Conservation (phyloP, 768 basidiomycete species). For the Suillus cothurnatus region DNA sequence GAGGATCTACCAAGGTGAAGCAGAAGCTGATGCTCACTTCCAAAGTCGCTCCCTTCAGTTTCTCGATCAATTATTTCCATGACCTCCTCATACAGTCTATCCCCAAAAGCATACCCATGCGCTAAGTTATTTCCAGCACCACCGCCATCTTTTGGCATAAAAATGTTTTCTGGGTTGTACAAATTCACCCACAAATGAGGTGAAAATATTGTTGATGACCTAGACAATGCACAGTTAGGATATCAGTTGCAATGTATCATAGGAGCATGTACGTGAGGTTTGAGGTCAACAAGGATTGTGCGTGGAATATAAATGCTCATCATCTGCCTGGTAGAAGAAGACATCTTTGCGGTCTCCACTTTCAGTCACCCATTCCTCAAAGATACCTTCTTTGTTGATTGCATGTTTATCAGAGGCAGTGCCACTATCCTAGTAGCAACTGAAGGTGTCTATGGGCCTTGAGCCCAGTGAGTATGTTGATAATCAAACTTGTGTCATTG, state of each 20-base stretch:
- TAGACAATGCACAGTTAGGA: constrained; percentile 32
- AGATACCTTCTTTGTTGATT: constrained; percentile 91
- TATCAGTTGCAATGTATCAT: not conserved
- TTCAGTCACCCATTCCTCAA: constrained; percentile 96
- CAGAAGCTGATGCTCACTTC: constrained; percentile 60
- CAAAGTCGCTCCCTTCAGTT: constrained; percentile 95
- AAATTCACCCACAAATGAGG: constrained; percentile 83
- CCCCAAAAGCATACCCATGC: constrained; percentile 89
- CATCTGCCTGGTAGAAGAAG: constrained; percentile 99
- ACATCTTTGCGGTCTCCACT: constrained; percentile 99
- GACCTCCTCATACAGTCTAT: constrained; percentile 91
- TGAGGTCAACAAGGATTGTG: constrained; percentile 93
- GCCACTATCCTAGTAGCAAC: constrained; percentile 70
- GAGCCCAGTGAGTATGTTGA: constrained; percentile 35
- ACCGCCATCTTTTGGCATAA: constrained; percentile 94
- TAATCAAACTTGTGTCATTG: constrained; percentile 11
- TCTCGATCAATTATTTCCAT: constrained; percentile 99
- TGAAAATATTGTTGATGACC: constrained; percentile 96
- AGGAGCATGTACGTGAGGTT: constrained; percentile 76
- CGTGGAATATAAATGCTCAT: constrained; percentile 98
- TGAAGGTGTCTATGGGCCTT: constrained; percentile 34
- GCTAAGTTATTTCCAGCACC: constrained; percentile 99
- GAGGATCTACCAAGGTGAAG: not conserved
- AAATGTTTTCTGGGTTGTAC: constrained; percentile 99
- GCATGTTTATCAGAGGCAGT: constrained; percentile 97